Evolutionary conservation across 2,329 filamentous ascomycete species (phyloP).

Genomic region (Trichoderma atrobrunneum): DNA sequence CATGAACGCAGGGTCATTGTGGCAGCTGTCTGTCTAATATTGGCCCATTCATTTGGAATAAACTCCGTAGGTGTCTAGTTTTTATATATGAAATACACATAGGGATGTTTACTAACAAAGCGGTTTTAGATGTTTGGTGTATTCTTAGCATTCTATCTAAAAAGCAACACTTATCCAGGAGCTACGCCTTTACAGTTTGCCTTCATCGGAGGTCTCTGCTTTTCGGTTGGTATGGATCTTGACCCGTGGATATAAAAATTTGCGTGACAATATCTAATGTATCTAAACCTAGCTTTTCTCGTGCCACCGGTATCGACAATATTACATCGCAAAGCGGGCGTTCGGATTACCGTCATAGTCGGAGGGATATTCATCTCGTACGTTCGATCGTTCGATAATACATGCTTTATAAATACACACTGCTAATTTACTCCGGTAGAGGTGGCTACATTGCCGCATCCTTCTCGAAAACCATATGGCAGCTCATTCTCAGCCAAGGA

Average conservation of each 20-base stretch:
- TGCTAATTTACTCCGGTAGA: not conserved
- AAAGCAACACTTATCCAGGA: conserved; percentile 58
- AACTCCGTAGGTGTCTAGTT: not conserved
- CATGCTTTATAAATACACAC: not conserved
- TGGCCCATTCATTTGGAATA: conserved; percentile 8
- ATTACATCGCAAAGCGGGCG: not conserved
- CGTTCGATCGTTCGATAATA: not conserved
- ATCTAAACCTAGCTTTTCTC: conserved; percentile 35
- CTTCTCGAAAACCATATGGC: conserved; percentile 63
- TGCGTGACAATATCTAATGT: conserved; percentile 59
- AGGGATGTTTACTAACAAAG: not conserved
- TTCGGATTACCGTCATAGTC: not conserved
- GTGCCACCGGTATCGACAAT: not conserved
- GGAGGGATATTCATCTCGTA: conserved; percentile 11
- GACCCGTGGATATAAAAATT: conserved; percentile 53
- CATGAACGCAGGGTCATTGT: not conserved
- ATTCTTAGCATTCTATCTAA: conserved; percentile 57
- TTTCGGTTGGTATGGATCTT: conserved; percentile 53
- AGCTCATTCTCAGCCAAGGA: conserved; percentile 72
- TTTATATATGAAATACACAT: not conserved
- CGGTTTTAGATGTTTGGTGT: conserved; percentile 33
- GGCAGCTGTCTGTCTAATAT: not conserved
- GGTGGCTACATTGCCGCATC: conserved; percentile 58
- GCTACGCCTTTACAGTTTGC: conserved; percentile 67
- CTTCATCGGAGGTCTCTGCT: conserved; percentile 59